Evolutionary conservation across 305 asterid genomes (phyloP).

Genomic region (Fraxinus sp.): DNA sequence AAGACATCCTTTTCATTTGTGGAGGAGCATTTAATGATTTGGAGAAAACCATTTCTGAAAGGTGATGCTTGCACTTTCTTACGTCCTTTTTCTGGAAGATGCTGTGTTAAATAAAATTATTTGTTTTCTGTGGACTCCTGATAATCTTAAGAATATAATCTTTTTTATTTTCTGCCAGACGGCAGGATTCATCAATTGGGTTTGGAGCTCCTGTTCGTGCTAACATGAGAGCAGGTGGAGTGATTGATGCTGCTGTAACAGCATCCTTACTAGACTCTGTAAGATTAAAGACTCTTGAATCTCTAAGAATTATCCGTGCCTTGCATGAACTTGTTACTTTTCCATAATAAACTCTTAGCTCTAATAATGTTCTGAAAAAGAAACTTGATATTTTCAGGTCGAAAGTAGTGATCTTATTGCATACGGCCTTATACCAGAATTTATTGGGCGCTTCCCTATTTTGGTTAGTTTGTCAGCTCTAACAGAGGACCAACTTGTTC

Average conservation of each 20-base stretch:
- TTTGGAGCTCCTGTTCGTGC: constrained; percentile 95
- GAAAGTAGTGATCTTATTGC: constrained; percentile 93
- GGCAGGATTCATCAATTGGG: constrained; percentile 93
- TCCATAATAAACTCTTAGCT: constrained; percentile 10
- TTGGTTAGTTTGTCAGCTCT: constrained; percentile 86
- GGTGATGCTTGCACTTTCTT: constrained; percentile 43
- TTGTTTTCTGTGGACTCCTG: constrained; percentile 17
- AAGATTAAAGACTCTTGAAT: constrained; percentile 37
- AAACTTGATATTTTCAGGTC: constrained; percentile 51
- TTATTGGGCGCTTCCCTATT: constrained; percentile 92
- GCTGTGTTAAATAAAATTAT: constrained; percentile 3
- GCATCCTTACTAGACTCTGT: constrained; percentile 88
- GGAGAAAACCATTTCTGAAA: constrained; percentile 92
- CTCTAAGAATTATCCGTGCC: constrained; percentile 12
- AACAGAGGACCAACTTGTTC: constrained; percentile 86
- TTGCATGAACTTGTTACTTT: constrained; percentile 26
- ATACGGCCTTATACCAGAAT: constrained; percentile 92
- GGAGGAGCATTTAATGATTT: constrained; percentile 96
- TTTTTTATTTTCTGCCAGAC: constrained; percentile 47
- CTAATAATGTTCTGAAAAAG: constrained; percentile 32
- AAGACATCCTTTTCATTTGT: constrained; percentile 86
- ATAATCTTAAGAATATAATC: constrained; percentile 10
- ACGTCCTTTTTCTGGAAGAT: constrained; percentile 7
- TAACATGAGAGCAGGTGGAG: constrained; percentile 84
- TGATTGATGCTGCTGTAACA: constrained; percentile 68